Evolutionary conservation across 139 green algal genomes (phyloP), one percentile per base, ranked within the genome.

Genomic region (Tetradesmus obliquus): DNA sequence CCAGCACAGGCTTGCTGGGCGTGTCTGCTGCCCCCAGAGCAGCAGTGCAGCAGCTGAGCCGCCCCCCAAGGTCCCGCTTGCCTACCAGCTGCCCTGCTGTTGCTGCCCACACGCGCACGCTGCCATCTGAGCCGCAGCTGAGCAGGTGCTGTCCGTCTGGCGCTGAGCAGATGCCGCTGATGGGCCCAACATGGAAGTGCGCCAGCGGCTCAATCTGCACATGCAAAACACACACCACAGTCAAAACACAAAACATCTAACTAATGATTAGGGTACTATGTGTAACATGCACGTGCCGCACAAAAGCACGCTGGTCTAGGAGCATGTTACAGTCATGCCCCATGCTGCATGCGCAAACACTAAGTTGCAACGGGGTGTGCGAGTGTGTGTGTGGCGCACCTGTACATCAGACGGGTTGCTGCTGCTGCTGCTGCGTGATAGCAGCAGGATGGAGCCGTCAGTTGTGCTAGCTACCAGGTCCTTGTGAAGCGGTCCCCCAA

Each of bases 81-180:
- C 85, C 66, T 2, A 72, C 32, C 24, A 91, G 55, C 76, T 90
- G 72, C n/a, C 90, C 90, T 66, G 66, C 57, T 79, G 53, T 79
- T 58, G 55, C 79, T 76, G 84, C 69, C 94, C 94, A 95, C 80
- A 94, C 9, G 3, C 93, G 86, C 74, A 96, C 71, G 62, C 87
- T 94, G 71, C 94, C 93, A 83, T 96, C 94, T 0, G 54, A 55
- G 9, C 94, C 94, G 10, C 83, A 91, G 17, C 89, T 94, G 17
- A 94, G 9, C 58, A 96, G 60, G 55, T 81, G 85, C 22, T 10
- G 4, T 5, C 84, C 88, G 60, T 62, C 79, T 5, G 94, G 93
- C 57, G 93, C 91, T 58, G 92, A 51, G 32, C 81, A 90, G 15
- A 94, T 22, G 32, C 88, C 94, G 17, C 85, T 86, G 19, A 96